These are phyloP conservation scores for Collybia nuda DNA, from an alignment of 768 basidiomycete species.

Conservation along the genomic window DNA sequence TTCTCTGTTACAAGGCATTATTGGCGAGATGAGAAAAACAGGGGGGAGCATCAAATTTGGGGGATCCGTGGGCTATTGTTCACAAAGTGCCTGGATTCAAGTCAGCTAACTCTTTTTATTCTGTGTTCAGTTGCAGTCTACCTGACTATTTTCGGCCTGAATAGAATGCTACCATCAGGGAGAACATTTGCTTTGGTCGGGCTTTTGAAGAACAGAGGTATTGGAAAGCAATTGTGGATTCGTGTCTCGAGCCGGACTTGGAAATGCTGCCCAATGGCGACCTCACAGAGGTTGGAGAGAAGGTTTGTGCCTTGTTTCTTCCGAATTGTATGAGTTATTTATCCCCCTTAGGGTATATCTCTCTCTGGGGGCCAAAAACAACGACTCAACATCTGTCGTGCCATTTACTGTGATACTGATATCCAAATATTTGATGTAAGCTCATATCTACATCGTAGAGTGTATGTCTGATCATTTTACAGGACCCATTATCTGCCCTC, in stretches of 20 bases:
- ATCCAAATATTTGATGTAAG: constrained; percentile 80
- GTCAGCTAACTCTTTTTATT: constrained; percentile 23
- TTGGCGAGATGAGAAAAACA: constrained; percentile 81
- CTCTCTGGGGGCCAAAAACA: constrained; percentile 82
- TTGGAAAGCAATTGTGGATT: constrained; percentile 75
- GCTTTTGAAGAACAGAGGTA: constrained; percentile 81
- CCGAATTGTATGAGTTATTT: neutral
- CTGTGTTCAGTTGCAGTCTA: constrained; percentile 5
- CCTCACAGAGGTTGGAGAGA: constrained; percentile 83
- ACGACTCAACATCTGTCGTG: constrained; percentile 81
- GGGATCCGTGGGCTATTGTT: constrained; percentile 78
- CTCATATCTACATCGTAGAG: neutral
- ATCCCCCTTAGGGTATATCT: constrained; percentile 64
- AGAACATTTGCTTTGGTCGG: constrained; percentile 87
- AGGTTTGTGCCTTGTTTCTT: constrained; percentile 21
- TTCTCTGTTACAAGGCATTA: constrained; percentile 69
- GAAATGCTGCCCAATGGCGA: constrained; percentile 78
- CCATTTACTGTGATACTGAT: constrained; percentile 83
- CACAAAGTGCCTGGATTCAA: constrained; percentile 92
- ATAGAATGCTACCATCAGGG: constrained; percentile 80
- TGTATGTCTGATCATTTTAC: neutral
- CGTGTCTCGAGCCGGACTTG: constrained; percentile 80
- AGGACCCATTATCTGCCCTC: constrained; percentile 87
- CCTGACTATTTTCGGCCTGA: neutral
- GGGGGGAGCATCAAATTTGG: constrained; percentile 70